Conservation (phyloP, 305 asterid species). For the Rubia tinctorum region DNA sequence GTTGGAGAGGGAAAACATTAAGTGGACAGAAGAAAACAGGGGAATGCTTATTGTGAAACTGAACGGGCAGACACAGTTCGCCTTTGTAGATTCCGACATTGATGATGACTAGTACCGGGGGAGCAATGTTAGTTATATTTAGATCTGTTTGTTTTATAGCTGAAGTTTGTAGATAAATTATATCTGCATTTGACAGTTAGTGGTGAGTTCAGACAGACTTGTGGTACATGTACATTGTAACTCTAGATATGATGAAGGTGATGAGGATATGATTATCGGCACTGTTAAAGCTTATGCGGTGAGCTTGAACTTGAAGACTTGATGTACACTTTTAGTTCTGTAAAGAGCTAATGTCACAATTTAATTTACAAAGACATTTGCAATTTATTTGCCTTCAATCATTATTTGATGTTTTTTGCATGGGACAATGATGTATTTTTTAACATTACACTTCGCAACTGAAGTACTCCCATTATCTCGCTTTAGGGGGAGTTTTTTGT, state of each 20-base stretch:
- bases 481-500: too few species aligned
- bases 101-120: constrained; percentile 45
- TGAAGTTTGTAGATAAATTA: constrained; percentile 11
- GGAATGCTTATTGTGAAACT: constrained; percentile 78
- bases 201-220: background rate
- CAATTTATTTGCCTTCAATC: background rate
- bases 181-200: constrained; percentile 9
- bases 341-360: background rate
- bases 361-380: background rate
- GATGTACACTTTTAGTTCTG: constrained; percentile 7
- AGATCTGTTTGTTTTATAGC: constrained; percentile 6
- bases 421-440: too few species aligned
- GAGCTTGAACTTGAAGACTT: constrained; percentile 4
- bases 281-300: background rate
- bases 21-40: constrained; percentile 74
- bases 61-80: constrained; percentile 53
- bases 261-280: background rate
- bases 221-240: background rate
- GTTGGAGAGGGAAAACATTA: constrained; percentile 59
- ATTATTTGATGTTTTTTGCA: background rate
- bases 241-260: constrained; percentile 2
- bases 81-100: constrained; percentile 62
- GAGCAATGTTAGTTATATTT: background rate
- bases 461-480: too few species aligned
- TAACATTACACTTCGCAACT: too few species aligned